These are phyloP conservation scores for Chaetomium globosum DNA, from an alignment of 2,329 filamentous ascomycete genomes.

Conservation along the genomic window DNA sequence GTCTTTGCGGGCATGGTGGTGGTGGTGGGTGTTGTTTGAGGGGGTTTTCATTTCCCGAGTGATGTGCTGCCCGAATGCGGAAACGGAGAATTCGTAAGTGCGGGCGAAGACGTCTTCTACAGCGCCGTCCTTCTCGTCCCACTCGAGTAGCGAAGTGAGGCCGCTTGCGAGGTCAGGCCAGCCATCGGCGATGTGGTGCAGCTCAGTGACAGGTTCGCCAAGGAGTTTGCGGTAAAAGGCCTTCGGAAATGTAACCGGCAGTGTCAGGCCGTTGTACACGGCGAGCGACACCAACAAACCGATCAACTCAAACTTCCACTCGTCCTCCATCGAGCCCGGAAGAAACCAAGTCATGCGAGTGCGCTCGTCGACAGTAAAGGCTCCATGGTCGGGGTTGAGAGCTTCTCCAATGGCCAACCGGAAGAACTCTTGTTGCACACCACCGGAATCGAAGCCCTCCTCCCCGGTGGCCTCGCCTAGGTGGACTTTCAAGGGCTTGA, in stretches of 20 bases:
- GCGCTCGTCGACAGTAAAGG: conserved; percentile 75
- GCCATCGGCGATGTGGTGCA: conserved; percentile 80
- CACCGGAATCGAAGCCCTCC: conserved; percentile 88
- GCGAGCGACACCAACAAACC: conserved; percentile 87
- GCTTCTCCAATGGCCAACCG: conserved; percentile 78
- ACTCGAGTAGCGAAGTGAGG: conserved; percentile 71
- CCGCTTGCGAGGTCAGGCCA: conserved; percentile 83
- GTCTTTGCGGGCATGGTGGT: neutral
- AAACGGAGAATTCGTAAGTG: conserved; percentile 81
- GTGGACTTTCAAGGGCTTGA: conserved; percentile 84
- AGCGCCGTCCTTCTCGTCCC: conserved; percentile 72
- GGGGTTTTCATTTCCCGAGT: conserved; percentile 57
- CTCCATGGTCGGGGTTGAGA: conserved; percentile 74
- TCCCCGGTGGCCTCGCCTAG: conserved; percentile 82
- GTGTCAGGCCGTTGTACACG: conserved; percentile 87
- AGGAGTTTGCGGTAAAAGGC: conserved; percentile 82
- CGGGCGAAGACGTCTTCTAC: conserved; percentile 81
- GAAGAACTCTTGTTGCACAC: conserved; percentile 97
- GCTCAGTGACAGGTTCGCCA: conserved; percentile 65
- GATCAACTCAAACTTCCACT: conserved; percentile 88
- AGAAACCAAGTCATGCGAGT: conserved; percentile 88
- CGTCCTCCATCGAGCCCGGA: conserved; percentile 75
- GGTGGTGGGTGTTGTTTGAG: neutral
- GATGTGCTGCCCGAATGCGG: conserved; percentile 59
- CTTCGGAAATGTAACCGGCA: conserved; percentile 85